phyloP scores from a whole-genome alignment of 768 basidiomycete genomes.

The Phanerochaete carnosa region DNA sequence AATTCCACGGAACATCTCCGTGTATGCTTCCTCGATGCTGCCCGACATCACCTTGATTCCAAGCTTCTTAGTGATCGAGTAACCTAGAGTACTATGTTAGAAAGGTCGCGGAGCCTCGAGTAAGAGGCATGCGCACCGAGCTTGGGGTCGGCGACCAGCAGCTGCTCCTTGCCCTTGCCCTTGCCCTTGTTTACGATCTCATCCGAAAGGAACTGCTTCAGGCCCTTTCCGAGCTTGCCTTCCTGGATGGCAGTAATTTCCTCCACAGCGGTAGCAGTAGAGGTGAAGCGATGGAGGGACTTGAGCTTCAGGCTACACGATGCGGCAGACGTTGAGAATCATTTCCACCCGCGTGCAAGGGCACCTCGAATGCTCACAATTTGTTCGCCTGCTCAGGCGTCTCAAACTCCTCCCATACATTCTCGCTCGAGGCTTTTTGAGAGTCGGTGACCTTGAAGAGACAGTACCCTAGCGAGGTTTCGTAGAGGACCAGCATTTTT shows the following conservation, averaged over 20 bases:
- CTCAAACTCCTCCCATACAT: conserved; percentile 91
- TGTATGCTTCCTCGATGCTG: conserved; percentile 39
- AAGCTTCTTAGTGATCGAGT: conserved; percentile 90
- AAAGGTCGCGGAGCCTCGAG: background rate
- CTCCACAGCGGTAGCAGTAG: conserved; percentile 95
- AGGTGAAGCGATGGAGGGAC: conserved; percentile 93
- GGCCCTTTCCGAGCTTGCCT: conserved; percentile 88
- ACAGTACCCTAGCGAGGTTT: conserved; percentile 95
- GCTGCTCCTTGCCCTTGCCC: conserved; percentile 64
- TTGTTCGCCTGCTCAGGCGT: conserved; percentile 89
- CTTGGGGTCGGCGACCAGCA: conserved; percentile 86
- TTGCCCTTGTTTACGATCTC: conserved; percentile 88
- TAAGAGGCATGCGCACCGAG: conserved; percentile 57
- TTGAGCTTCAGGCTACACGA: conserved; percentile 80
- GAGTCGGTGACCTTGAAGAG: conserved; percentile 94
- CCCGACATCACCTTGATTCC: conserved; percentile 80
- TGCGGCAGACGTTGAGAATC: background rate
- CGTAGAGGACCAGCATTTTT: conserved; percentile 92
- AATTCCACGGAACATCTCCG: conserved; percentile 95
- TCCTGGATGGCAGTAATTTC: conserved; percentile 91
- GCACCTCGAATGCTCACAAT: conserved; percentile 49
- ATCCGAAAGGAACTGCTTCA: conserved; percentile 91
- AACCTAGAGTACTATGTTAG: conserved; percentile 42
- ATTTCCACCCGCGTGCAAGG: background rate
- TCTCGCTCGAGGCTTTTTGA: conserved; percentile 80